phyloP scores from a whole-genome alignment of 1,139 yeast genomes.

The Barnettozyma hawaiiensis region DNA sequence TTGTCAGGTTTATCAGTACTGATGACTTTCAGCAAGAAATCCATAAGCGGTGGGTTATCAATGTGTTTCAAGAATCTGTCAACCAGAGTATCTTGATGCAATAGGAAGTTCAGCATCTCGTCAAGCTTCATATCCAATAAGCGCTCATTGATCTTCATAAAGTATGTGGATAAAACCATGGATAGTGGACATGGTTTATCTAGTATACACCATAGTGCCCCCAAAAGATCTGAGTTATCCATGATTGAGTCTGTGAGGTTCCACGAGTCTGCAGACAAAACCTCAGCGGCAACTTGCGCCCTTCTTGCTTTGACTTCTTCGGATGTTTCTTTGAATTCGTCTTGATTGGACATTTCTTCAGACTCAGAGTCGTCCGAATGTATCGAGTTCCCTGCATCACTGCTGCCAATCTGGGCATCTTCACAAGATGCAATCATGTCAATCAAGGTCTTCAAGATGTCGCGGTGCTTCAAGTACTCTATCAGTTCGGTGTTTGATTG shows the following conservation, averaged over 20 bases:
- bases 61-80: constrained; percentile 51
- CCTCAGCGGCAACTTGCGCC: constrained; percentile 87
- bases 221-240: constrained; percentile 62
- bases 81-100: constrained; percentile 47
- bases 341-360: constrained; percentile 23
- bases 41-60: constrained; percentile 75
- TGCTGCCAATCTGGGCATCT: constrained; percentile 24
- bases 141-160: constrained; percentile 93
- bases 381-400: background rate
- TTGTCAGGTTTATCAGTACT: constrained; percentile 62
- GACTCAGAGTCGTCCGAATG: constrained; percentile 27
- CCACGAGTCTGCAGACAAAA: constrained; percentile 91
- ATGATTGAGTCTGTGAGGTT: constrained; percentile 86
- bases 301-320: constrained; percentile 51
- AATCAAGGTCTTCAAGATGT: constrained; percentile 59
- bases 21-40: constrained; percentile 51
- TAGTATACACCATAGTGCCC: constrained; percentile 72
- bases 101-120: constrained; percentile 65
- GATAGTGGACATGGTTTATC: constrained; percentile 62
- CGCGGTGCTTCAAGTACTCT: constrained; percentile 74
- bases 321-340: constrained; percentile 23
- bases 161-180: constrained; percentile 75
- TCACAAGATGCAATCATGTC: constrained; percentile 51
- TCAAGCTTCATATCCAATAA: constrained; percentile 81
- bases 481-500: constrained; percentile 78